Evolutionary conservation across 345 rosid genomes (phyloP).

Genomic region (Pugionium dolabratum): DNA sequence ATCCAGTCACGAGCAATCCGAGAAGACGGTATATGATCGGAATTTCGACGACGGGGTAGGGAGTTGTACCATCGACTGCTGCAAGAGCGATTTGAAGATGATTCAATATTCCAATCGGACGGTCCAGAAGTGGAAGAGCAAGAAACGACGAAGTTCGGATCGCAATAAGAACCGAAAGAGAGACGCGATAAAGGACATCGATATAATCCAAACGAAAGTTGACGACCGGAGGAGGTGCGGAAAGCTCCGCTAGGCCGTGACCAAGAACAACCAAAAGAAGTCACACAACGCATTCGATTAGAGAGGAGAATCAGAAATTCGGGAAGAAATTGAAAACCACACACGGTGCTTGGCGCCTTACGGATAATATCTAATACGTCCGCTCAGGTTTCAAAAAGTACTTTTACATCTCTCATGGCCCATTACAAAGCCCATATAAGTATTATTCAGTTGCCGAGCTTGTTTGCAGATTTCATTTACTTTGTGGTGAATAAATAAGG

Average conservation of each 20-base stretch:
- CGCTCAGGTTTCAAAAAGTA: background rate
- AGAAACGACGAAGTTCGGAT: slow-evolving; percentile 16
- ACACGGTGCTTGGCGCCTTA: slow-evolving; percentile 39
- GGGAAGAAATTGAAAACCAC: slow-evolving; percentile 31
- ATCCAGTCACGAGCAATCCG: slow-evolving; percentile 64
- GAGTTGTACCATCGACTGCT: slow-evolving; percentile 49
- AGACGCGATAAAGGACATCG: slow-evolving; percentile 11
- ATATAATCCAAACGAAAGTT: slow-evolving; percentile 9
- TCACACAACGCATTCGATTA: slow-evolving; percentile 18
- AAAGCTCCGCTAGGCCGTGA: slow-evolving; percentile 35
- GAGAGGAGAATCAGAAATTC: background rate
- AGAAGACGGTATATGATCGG: slow-evolving; percentile 40
- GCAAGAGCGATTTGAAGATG: slow-evolving; percentile 42
- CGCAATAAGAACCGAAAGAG: slow-evolving; percentile 16
- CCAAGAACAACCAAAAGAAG: slow-evolving; percentile 39
- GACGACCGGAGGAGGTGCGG: slow-evolving; percentile 1
- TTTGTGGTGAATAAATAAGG: no score
- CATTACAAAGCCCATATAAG: background rate
- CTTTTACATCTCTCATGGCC: background rate
- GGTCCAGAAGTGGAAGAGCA: slow-evolving; percentile 41
- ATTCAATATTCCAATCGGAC: slow-evolving; percentile 17
- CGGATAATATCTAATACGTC: slow-evolving; percentile 16
- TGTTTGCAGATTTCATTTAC: background rate
- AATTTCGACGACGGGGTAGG: slow-evolving; percentile 34
- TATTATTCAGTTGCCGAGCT: background rate